Evolutionary conservation across 164 flowering plant genomes (phyloP), one percentile per base, ranked within the genome.

Genomic region (Aristolochia contorta): DNA sequence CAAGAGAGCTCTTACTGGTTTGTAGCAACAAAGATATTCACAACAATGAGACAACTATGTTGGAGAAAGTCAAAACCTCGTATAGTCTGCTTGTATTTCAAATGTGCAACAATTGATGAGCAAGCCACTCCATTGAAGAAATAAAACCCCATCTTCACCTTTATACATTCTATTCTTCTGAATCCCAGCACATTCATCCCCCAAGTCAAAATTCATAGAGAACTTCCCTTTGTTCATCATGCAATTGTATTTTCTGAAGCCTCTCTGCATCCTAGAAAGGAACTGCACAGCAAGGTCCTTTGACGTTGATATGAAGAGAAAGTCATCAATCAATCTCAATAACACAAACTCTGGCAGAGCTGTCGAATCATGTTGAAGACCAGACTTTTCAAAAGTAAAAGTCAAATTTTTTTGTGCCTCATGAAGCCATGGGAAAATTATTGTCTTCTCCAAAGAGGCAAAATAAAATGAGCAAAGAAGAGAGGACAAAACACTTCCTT

Each of bases 61-160:
- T 46, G 20, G n/a, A 37, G 16, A 49, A 27, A 64, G 45, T 12
- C 21, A 12, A 37, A 45, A 93, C 99, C 91, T 90, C 62, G 85
- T 78, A 76, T 91, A 94, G 71, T 94, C 99, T 50, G 91, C 97
- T 69, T 84, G 96, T 65, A 94, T 78, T 76, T 94, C 99, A 51
- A 91, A 67, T 41, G 87, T 85, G 60, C 60, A n/a, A 50, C 77
- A 79, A 63, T 94, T 89, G 60, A 91, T 72, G 52, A 91, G 88
- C 77, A 94, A 71, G 52, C 99, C 99, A 74, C 96, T 79, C 97
- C 97, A 94, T 24, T 76, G 76, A 69, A 90, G 68, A 78, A 81
- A 89, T 57, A 86, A 71, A 15, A 65, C 41, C 57, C 88, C 91
- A 68, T 88, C 86, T 63, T 77, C 75, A 58, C 80, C 84, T 4